Evolutionary conservation across 2,329 filamentous ascomycete genomes (phyloP).

Genomic region (Fusarium stilboides): DNA sequence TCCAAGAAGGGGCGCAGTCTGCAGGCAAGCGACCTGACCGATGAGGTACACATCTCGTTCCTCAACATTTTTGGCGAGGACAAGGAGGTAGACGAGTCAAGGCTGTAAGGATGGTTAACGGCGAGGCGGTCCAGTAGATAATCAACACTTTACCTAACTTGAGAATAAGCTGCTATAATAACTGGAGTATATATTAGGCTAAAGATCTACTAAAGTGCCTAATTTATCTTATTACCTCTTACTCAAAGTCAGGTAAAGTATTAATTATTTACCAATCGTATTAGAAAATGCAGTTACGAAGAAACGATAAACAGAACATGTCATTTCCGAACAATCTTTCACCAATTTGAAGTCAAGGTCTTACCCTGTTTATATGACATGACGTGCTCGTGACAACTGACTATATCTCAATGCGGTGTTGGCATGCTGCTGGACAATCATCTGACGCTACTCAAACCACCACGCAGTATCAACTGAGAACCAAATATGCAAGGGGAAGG

Average conservation of each 20-base stretch:
- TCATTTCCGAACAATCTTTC: background rate
- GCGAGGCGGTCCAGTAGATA: too few relatives aligned
- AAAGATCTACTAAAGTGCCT: too few relatives aligned
- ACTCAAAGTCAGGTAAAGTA: too few relatives aligned
- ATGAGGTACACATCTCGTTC: conserved; percentile 89
- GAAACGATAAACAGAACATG: conserved; percentile 9
- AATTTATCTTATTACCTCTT: too few relatives aligned
- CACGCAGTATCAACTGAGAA: background rate
- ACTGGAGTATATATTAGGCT: too few relatives aligned
- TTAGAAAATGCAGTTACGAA: conserved; percentile 2
- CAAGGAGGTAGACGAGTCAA: conserved; percentile 55
- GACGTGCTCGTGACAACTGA: background rate
- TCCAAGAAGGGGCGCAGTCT: conserved; percentile 86
- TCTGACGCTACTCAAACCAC: background rate
- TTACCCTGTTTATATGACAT: background rate
- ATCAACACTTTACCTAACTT: too few relatives aligned
- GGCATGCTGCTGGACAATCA: background rate
- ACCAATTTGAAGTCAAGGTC: background rate
- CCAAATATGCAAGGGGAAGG: background rate
- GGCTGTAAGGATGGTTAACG: conserved; percentile 49
- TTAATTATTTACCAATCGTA: too few relatives aligned
- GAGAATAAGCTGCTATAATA: too few relatives aligned
- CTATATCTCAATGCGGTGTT: background rate
- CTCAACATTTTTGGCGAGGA: conserved; percentile 81
- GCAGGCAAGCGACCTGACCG: conserved; percentile 93